Evolutionary conservation across 2,329 filamentous ascomycete genomes (phyloP).

Genomic region (Fusarium duplospermum): DNA sequence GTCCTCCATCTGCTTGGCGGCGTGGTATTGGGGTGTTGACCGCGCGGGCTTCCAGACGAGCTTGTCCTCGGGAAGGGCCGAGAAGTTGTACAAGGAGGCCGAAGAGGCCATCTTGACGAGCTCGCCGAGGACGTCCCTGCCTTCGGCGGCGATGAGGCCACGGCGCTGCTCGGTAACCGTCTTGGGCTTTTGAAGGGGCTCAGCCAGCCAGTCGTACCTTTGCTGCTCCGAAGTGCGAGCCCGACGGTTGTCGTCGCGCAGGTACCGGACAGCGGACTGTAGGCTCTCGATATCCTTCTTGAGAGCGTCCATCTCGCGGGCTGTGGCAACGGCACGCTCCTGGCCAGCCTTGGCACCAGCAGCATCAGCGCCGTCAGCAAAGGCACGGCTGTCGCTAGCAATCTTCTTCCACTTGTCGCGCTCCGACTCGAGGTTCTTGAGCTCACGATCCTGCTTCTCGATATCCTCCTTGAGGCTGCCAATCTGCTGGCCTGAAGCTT

Average conservation of each 20-base stretch:
- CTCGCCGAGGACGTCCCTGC: constrained; percentile 72
- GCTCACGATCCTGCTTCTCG: constrained; percentile 74
- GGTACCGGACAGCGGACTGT: constrained; percentile 73
- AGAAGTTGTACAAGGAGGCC: constrained; percentile 71
- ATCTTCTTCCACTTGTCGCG: constrained; percentile 79
- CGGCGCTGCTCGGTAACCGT: constrained; percentile 61
- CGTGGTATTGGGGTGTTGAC: constrained; percentile 73
- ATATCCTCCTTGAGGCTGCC: constrained; percentile 71
- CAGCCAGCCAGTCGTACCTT: constrained; percentile 68
- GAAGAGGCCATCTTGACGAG: constrained; percentile 70
- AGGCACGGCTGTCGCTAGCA: constrained; percentile 70
- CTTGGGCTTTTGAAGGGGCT: constrained; percentile 66
- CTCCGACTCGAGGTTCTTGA: constrained; percentile 72
- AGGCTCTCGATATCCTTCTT: constrained; percentile 74
- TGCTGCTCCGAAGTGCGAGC: constrained; percentile 68
- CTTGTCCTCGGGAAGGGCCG: constrained; percentile 66
- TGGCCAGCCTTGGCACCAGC: constrained; percentile 68
- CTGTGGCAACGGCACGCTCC: constrained; percentile 75
- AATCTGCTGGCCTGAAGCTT: constrained; percentile 62
- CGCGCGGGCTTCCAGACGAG: constrained; percentile 74
- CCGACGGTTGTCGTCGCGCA: constrained; percentile 74
- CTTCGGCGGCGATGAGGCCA: constrained; percentile 68
- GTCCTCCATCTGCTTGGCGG: constrained; percentile 73
- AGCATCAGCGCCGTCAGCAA: constrained; percentile 63
- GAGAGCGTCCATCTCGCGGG: constrained; percentile 78